Evolutionary conservation across 2,329 filamentous ascomycete genomes (phyloP), one percentile per base, ranked within the genome.

Genomic region (Nothomitra cinnamomea): DNA sequence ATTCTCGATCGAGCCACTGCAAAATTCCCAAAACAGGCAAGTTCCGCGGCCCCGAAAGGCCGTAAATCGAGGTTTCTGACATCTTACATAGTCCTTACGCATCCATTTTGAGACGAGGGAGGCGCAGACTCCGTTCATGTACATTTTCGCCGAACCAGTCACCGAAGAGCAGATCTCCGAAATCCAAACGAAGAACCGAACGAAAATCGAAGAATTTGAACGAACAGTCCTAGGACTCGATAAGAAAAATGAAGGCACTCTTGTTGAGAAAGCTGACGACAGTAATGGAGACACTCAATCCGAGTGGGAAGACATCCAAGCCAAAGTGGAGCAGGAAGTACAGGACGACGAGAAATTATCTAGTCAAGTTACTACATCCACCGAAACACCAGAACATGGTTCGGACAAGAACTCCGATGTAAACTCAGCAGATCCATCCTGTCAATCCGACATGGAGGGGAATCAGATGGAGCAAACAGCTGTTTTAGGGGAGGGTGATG

Each of bases 131-230:
- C 77, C 83, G 0, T 80, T 83, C 60, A 89, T 95, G 78, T 90
- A 94, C 63, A 79, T 96, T 53, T 94, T 95, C 63, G 89, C 83
- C 13, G 84, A 94, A 65, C 89, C 92, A 2, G 81, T 96, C 53
- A 77, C 77, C 0, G 76, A 85, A 3, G 75, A 81, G 3, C 74
- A 87, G 53, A 86, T 94, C 57, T 70, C 83, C 17, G 66, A 69
- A 12, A 85, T 92, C n/a, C 90, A 96, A 64, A 76, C 72, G 21
- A 73, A 73, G 13, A 80, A 78, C 55, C 78, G 79, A 57, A 77
- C 72, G 17, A 76, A 78, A 35, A 75, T 88, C 21, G 79, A 83
- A 49, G 76, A 76, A 12, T 86, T 86, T 59, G 83, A 94, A 64
- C 73, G 72, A 40, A 67, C 73, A 13, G 74, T 87, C 15, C 69